A percentile compares a stretch with the other conserved stretches of the same genome.
These are phyloP conservation scores for Nemania bipapillata DNA, from an alignment of 2,329 filamentous ascomycete genomes.

Conservation along the genomic window DNA sequence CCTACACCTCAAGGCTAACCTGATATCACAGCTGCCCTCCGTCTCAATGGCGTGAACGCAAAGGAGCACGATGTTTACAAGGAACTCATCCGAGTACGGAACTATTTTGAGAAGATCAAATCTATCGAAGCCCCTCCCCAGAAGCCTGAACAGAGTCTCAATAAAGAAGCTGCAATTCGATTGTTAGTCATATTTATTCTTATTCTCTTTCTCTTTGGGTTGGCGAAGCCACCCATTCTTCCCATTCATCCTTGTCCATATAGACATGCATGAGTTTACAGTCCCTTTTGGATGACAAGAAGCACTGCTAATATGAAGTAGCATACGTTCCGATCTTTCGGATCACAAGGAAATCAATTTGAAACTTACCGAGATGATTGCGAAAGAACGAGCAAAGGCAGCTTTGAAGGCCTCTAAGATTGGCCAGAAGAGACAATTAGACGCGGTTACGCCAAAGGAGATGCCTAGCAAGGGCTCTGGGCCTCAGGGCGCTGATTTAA, in stretches of 20 bases:
- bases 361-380: slow-evolving; percentile 66
- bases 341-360: slow-evolving; percentile 64
- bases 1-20: slow-evolving; percentile 10
- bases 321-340: slow-evolving; percentile 77
- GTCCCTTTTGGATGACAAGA: no score
- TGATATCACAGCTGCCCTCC: slow-evolving; percentile 70
- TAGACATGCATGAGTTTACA: no score
- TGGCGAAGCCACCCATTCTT: no score
- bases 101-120: slow-evolving; percentile 94
- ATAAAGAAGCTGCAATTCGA: slow-evolving; percentile 81
- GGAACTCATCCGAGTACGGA: slow-evolving; percentile 85
- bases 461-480: slow-evolving; percentile 42
- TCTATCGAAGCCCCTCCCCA: slow-evolving; percentile 71
- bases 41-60: slow-evolving; percentile 81
- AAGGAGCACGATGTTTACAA: slow-evolving; percentile 85
- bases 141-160: slow-evolving; percentile 65
- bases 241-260: no score
- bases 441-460: slow-evolving; percentile 37
- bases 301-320: slow-evolving; percentile 12
- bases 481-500: slow-evolving; percentile 37
- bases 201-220: no score
- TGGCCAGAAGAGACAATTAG: slow-evolving; percentile 49
- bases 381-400: slow-evolving; percentile 66
- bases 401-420: slow-evolving; percentile 59
- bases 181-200: slow-evolving; percentile 58